Evolutionary conservation across 371 early-diverging fungal species (phyloP).

Genomic region (Vairimorpha necatrix): DNA sequence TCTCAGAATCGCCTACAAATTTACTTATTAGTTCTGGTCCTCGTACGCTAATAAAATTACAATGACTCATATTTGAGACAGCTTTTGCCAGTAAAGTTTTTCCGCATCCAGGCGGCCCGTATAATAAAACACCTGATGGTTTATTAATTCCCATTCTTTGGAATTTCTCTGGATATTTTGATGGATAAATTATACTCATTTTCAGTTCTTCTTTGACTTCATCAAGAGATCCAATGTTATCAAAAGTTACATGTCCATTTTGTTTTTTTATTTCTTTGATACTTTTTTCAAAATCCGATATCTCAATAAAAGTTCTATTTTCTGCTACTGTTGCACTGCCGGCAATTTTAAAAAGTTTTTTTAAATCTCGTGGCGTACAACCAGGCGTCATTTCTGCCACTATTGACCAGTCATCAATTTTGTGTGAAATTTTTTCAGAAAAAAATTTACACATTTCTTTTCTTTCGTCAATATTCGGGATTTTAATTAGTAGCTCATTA

Average conservation of each 20-base stretch:
- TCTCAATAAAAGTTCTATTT: constrained; percentile 21
- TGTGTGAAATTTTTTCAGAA: constrained; percentile 25
- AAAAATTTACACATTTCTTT: constrained; percentile 50
- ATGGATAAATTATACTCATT: constrained; percentile 87
- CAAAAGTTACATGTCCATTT: constrained; percentile 55
- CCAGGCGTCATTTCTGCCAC: constrained; percentile 62
- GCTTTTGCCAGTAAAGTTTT: constrained; percentile 97
- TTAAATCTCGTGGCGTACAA: constrained; percentile 58
- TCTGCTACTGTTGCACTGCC: constrained; percentile 45
- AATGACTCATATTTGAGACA: constrained; percentile 81
- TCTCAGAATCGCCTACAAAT: constrained; percentile 98
- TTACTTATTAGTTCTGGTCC: constrained; percentile 97
- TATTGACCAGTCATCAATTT: constrained; percentile 34
- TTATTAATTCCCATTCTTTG: constrained; percentile 78
- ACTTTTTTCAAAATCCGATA: constrained; percentile 35
- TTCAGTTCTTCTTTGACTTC: constrained; percentile 67
- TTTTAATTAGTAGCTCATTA: constrained; percentile 56
- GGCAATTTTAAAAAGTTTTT: constrained; percentile 52
- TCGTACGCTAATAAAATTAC: constrained; percentile 94
- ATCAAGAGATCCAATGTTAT: constrained; percentile 63
- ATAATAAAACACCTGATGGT: constrained; percentile 86
- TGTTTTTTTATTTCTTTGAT: constrained; percentile 50
- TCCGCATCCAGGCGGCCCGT: constrained; percentile 99
- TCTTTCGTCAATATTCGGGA: constrained; percentile 56
- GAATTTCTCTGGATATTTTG: constrained; percentile 81